phyloP scores from a whole-genome alignment of 805 yeast genomes.

The Yamadazyma nakazawae region DNA sequence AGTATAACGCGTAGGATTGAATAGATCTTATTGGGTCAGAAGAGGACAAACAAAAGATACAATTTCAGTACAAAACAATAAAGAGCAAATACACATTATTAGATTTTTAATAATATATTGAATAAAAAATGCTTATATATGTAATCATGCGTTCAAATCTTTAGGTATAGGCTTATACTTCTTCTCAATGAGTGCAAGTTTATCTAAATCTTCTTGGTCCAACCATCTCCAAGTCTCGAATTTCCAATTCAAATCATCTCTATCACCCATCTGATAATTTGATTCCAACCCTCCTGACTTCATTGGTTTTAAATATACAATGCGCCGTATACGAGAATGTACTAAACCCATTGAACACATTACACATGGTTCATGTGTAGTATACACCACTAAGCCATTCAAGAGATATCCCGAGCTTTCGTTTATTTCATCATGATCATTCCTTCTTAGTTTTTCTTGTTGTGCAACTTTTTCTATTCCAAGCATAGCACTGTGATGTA shows the following conservation, averaged over 20 bases:
- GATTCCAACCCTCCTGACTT: slow-evolving; percentile 52
- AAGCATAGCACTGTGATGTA: slow-evolving; percentile 72
- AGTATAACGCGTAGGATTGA: too few relatives aligned
- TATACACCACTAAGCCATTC: slow-evolving; percentile 70
- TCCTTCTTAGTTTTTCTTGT: slow-evolving; percentile 43
- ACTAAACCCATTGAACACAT: slow-evolving; percentile 97
- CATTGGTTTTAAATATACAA: slow-evolving; percentile 55
- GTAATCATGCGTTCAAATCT: slow-evolving; percentile 1
- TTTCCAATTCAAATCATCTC: slow-evolving; percentile 78
- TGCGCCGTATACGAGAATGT: slow-evolving; percentile 76
- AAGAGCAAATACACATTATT: too few relatives aligned
- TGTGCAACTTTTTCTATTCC: slow-evolving; percentile 66
- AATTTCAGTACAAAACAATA: too few relatives aligned
- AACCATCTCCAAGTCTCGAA: slow-evolving; percentile 80
- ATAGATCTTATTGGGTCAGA: too few relatives aligned
- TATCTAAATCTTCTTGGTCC: slow-evolving; percentile 8
- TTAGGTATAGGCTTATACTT: background rate
- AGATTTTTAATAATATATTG: background rate
- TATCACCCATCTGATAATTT: slow-evolving; percentile 71
- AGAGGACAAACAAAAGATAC: too few relatives aligned
- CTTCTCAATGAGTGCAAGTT: slow-evolving; percentile 2
- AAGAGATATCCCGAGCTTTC: slow-evolving; percentile 57
- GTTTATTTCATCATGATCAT: background rate
- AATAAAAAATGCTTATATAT: background rate
- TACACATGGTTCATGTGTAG: slow-evolving; percentile 93